Evolutionary conservation across 202 grass and related monocot species (phyloP).

Genomic region (Schoenoplectus triqueter): DNA sequence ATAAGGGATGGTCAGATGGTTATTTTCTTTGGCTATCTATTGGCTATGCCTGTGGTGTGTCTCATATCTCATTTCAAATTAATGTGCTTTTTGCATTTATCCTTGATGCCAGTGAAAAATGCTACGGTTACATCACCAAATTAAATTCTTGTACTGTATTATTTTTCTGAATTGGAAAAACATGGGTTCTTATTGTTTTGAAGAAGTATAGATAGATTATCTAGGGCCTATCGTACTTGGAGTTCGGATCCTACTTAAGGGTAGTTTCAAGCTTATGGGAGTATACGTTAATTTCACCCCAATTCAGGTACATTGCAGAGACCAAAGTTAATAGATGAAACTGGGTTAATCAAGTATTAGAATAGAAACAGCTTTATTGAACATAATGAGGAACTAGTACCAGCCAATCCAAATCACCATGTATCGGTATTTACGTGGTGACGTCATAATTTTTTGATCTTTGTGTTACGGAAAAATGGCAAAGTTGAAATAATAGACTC

Average conservation of each 20-base stretch:
- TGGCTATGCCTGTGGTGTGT: slow-evolving; percentile 81
- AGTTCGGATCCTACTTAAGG: neutral
- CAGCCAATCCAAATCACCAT: slow-evolving; percentile 2
- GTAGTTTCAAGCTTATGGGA: slow-evolving; percentile 7
- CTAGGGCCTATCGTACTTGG: neutral
- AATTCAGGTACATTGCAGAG: neutral
- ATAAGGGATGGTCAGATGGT: slow-evolving; percentile 66
- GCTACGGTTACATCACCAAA: neutral
- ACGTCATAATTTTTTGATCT: neutral
- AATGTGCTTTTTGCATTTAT: slow-evolving; percentile 16
- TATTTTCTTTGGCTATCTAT: slow-evolving; percentile 81
- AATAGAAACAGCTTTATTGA: neutral
- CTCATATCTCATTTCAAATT: slow-evolving; percentile 13
- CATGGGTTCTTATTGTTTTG: neutral
- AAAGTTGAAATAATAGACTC: neutral
- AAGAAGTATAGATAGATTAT: neutral
- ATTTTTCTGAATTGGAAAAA: neutral
- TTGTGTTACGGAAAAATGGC: neutral
- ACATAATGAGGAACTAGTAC: neutral
- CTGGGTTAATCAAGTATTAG: neutral
- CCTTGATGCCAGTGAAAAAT: too few relatives aligned
- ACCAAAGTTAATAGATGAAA: neutral
- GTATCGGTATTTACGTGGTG: neutral
- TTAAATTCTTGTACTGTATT: neutral
- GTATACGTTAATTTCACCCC: neutral